A percentile compares a stretch with the other conserved stretches of the same genome.
Conservation (phyloP, 495 filamentous ascomycete genomes). For the Lineolata rhizophorae region DNA sequence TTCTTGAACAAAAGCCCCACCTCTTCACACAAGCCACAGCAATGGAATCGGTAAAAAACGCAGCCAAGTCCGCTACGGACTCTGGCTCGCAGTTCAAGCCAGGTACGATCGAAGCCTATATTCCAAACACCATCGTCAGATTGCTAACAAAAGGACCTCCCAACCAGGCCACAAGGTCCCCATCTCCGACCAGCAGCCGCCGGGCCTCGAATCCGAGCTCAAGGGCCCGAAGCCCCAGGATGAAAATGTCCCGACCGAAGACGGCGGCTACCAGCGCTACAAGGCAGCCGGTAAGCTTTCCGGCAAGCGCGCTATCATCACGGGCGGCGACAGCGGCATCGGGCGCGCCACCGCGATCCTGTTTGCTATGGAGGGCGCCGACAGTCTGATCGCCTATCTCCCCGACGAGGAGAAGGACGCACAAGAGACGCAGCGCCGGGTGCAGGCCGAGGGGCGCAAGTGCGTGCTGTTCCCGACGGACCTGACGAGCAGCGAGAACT, state of each 20-base stretch:
- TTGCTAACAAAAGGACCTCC: background rate
- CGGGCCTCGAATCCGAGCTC: constrained; percentile 46
- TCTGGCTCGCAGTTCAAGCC: background rate
- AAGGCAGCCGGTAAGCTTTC: constrained; percentile 56
- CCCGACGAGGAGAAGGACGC: constrained; percentile 62
- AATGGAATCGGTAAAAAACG: background rate
- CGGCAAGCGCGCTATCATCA: constrained; percentile 59
- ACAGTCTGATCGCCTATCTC: constrained; percentile 50
- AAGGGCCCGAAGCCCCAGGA: constrained; percentile 36
- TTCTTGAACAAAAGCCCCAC: no score
- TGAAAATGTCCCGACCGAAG: constrained; percentile 45
- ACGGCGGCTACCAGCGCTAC: constrained; percentile 52
- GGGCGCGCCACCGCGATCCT: constrained; percentile 59
- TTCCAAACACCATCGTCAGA: background rate
- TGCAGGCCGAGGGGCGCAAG: constrained; percentile 40
- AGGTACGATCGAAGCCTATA: background rate
- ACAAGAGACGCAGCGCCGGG: constrained; percentile 43
- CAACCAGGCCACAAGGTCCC: constrained; percentile 43
- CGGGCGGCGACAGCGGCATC: constrained; percentile 66
- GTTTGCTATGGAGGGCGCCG: constrained; percentile 67
- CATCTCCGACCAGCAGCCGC: constrained; percentile 42
- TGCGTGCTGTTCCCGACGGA: constrained; percentile 40
- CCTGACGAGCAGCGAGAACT: constrained; percentile 38
- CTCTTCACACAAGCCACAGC: no score
- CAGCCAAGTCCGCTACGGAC: background rate